Evolutionary conservation across 2,329 filamentous ascomycete species (phyloP).

Genomic region (Trichoderma pleuroti): DNA sequence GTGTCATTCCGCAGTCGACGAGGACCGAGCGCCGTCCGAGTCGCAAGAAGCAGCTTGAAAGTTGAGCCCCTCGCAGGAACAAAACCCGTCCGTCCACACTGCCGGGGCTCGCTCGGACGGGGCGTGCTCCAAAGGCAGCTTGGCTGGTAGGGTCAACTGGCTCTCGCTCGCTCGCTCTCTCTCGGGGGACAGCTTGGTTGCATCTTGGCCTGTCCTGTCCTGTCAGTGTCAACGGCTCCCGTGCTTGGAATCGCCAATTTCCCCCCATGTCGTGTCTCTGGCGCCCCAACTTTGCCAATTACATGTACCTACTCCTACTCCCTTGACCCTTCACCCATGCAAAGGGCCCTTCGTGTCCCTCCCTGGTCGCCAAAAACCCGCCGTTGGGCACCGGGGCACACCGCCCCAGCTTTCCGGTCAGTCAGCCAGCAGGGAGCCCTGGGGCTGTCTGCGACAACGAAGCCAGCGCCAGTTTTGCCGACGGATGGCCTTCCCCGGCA

Average conservation of each 20-base stretch:
- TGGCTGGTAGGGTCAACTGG: not conserved
- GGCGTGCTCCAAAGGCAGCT: too few relatives aligned
- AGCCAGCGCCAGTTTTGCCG: not conserved
- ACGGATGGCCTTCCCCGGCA: constrained; percentile 19
- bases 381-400: constrained; percentile 19
- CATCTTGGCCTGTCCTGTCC: constrained; percentile 4
- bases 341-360: not conserved
- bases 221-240: not conserved
- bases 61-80: not conserved
- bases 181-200: not conserved
- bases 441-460: not conserved
- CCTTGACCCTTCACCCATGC: not conserved
- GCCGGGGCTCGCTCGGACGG: not conserved
- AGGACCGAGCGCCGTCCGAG: not conserved
- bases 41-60: not conserved
- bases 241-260: not conserved
- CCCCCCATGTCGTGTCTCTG: not conserved
- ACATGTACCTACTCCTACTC: not conserved
- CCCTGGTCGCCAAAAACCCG: not conserved
- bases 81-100: not conserved
- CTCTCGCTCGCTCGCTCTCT: not conserved
- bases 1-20: not conserved
- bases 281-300: not conserved
- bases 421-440: constrained; percentile 2
- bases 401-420: constrained; percentile 18